Conservation (phyloP, 371 early-diverging fungal species). For the Mucor irregularis region DNA sequence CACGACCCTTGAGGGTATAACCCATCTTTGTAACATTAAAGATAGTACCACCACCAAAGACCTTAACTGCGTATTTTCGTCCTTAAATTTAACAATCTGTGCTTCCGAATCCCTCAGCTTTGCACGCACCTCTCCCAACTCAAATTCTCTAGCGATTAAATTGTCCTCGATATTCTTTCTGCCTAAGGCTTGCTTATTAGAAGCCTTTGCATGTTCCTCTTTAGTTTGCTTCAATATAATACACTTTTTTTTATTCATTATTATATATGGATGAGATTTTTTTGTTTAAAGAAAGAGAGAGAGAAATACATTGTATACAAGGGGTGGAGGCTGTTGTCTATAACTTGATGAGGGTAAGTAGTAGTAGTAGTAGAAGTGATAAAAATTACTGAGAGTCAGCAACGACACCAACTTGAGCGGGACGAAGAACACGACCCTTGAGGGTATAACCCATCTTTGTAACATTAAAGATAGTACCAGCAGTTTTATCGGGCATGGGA, state of each 20-base stretch:
- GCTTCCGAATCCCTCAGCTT: not conserved
- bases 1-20: constrained; percentile 88
- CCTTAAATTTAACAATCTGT: not conserved
- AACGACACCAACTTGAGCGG: constrained; percentile 97
- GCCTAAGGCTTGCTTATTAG: constrained; percentile 13
- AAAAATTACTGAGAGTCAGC: constrained; percentile 34
- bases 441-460: constrained; percentile 92
- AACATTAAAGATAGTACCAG: constrained; percentile 85
- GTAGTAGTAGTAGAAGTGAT: not conserved
- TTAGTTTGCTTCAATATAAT: too few relatives aligned
- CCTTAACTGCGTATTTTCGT: not conserved
- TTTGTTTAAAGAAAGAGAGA: too few relatives aligned
- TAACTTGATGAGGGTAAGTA: too few relatives aligned
- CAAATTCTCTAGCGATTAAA: not conserved
- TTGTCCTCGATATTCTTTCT: constrained; percentile 9
- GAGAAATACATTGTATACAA: too few relatives aligned
- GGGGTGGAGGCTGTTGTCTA: too few relatives aligned
- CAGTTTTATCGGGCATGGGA: constrained; percentile 84
- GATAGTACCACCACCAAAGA: constrained; percentile 61
- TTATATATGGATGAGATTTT: too few relatives aligned
- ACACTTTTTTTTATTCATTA: too few relatives aligned
- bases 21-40: constrained; percentile 91
- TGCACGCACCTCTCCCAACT: not conserved
- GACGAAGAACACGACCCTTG: constrained; percentile 90
- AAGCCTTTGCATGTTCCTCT: not conserved